phyloP scores from a whole-genome alignment of 345 rosid genomes.

The Pseudoturritis turrita region DNA sequence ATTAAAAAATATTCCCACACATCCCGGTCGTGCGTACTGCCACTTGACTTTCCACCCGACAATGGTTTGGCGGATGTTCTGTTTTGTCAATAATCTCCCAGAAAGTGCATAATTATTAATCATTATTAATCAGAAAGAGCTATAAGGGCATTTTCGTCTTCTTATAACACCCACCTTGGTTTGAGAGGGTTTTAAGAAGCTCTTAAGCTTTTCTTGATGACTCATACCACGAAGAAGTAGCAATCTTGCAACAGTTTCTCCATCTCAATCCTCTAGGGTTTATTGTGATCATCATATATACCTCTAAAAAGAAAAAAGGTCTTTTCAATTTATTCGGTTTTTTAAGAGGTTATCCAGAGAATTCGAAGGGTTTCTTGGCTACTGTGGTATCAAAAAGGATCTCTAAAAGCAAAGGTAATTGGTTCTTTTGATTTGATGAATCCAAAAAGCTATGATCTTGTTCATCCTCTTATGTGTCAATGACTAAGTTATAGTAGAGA shows the following conservation, averaged over 20 bases:
- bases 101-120: slow-evolving; percentile 5
- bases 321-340: background rate
- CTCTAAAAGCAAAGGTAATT: background rate
- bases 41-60: slow-evolving; percentile 33
- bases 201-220: slow-evolving; percentile 5
- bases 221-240: background rate
- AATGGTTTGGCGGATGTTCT: slow-evolving; percentile 40
- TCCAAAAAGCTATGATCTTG: background rate
- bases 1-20: background rate
- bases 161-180: background rate
- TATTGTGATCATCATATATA: background rate
- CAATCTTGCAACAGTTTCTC: background rate
- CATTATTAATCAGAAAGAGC: slow-evolving; percentile 2
- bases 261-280: background rate
- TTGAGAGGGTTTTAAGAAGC: background rate
- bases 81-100: slow-evolving; percentile 1
- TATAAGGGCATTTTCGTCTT: background rate
- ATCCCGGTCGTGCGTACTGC: slow-evolving; percentile 28
- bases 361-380: background rate
- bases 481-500: slow-evolving; percentile 10
- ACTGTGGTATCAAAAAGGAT: background rate
- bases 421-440: background rate
- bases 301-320: background rate
- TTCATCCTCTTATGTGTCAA: background rate
- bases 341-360: background rate